Percentiles rank a stretch among this genome's conserved stretches.
phyloP scores from a whole-genome alignment of 2,329 filamentous ascomycete genomes.

The Trichoderma endophyticum region DNA sequence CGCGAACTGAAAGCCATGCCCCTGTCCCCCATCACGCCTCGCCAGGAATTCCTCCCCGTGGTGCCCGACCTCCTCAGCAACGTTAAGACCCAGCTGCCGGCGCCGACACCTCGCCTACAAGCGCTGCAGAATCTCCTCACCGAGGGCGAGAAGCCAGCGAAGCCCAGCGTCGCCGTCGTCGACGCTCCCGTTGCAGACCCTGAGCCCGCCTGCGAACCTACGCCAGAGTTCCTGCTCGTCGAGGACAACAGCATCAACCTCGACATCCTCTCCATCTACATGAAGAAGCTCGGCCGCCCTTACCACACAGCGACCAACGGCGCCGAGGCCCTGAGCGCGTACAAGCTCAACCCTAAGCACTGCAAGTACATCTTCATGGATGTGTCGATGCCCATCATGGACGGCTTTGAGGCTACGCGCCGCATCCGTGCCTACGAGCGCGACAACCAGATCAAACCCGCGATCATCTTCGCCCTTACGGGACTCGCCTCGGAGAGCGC shows the following conservation, averaged over 20 bases:
- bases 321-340: slow-evolving; percentile 33
- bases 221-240: slow-evolving; percentile 18
- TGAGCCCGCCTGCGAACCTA: background rate
- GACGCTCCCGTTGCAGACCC: background rate
- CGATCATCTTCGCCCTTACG: slow-evolving; percentile 51
- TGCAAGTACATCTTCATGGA: slow-evolving; percentile 42
- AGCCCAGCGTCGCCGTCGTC: background rate
- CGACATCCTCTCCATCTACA: slow-evolving; percentile 30
- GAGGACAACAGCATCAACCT: slow-evolving; percentile 21
- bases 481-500: slow-evolving; percentile 49
- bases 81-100: background rate
- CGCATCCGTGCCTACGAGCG: slow-evolving; percentile 50
- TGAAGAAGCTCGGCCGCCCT: slow-evolving; percentile 33
- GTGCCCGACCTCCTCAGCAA: background rate
- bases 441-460: slow-evolving; percentile 38
- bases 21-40: background rate
- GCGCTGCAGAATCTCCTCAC: background rate
- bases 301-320: slow-evolving; percentile 35
- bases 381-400: slow-evolving; percentile 57
- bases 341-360: slow-evolving; percentile 22
- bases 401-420: slow-evolving; percentile 49
- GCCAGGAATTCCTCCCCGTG: background rate
- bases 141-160: background rate
- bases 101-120: background rate
- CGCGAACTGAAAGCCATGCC: slow-evolving; percentile 10